Percentiles rank a stretch among this genome's conserved stretches.
Evolutionary conservation across 805 yeast species (phyloP).

Genomic region (Candida michaelii): DNA sequence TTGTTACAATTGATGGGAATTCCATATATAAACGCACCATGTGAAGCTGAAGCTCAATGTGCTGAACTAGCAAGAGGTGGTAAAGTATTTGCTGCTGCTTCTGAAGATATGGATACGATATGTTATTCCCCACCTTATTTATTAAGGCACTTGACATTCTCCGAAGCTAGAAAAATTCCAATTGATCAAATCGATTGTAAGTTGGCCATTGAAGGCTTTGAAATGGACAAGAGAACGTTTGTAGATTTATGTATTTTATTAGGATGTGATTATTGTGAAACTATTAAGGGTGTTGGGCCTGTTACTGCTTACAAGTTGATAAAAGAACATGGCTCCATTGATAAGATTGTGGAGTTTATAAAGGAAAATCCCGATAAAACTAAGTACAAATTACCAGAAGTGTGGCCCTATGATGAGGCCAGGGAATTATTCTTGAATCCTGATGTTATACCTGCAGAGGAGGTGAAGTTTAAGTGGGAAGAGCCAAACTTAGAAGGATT

Average conservation of each 20-base stretch:
- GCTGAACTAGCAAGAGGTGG: slow-evolving; percentile 88
- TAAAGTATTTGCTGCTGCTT: slow-evolving; percentile 94
- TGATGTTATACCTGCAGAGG: slow-evolving; percentile 65
- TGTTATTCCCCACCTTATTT: slow-evolving; percentile 86
- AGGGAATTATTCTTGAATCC: slow-evolving; percentile 81
- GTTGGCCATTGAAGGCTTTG: slow-evolving; percentile 73
- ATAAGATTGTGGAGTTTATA: slow-evolving; percentile 68
- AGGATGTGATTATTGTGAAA: slow-evolving; percentile 97
- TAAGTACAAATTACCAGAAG: slow-evolving; percentile 85
- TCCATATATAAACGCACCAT: slow-evolving; percentile 90
- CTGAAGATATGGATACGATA: slow-evolving; percentile 98
- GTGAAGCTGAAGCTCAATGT: slow-evolving; percentile 99
- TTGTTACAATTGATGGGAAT: slow-evolving; percentile 88
- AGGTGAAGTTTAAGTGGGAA: slow-evolving; percentile 75
- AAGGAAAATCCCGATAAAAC: slow-evolving; percentile 52
- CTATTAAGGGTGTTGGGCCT: slow-evolving; percentile 94
- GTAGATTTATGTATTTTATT: slow-evolving; percentile 88
- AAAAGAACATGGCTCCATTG: slow-evolving; percentile 79
- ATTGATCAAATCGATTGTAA: slow-evolving; percentile 76
- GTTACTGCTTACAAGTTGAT: slow-evolving; percentile 88
- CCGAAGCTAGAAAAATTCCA: slow-evolving; percentile 92
- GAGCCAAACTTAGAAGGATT: slow-evolving; percentile 88
- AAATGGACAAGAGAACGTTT: slow-evolving; percentile 69
- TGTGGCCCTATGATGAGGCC: slow-evolving; percentile 92
- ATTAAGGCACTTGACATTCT: slow-evolving; percentile 86